These are phyloP conservation scores for Mycena vulgaris DNA, from an alignment of 768 basidiomycete genomes.

Conservation along the genomic window DNA sequence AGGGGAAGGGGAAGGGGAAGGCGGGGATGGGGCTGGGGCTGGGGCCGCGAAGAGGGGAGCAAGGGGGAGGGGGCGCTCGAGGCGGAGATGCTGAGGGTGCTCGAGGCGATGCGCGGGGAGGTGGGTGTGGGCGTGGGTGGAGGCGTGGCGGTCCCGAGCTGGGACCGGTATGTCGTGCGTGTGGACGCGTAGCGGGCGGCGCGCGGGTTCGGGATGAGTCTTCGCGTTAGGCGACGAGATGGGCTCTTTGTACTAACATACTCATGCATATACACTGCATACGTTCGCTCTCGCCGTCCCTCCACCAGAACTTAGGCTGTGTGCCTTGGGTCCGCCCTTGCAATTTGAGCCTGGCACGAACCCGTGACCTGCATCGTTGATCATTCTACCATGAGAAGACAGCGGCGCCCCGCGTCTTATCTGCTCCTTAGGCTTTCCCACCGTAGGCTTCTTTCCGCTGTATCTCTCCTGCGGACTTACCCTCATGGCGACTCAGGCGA, in stretches of 20 bases:
- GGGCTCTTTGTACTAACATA: slow-evolving; percentile 24
- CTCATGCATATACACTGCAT: slow-evolving; percentile 11
- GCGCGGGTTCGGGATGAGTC: not conserved
- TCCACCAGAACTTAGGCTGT: not conserved
- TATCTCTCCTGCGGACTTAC: slow-evolving; percentile 12
- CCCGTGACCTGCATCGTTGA: slow-evolving; percentile 18
- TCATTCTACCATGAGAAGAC: slow-evolving; percentile 3
- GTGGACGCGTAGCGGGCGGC: slow-evolving; percentile 36
- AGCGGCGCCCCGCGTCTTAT: slow-evolving; percentile 20
- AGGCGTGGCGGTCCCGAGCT: slow-evolving; percentile 68
- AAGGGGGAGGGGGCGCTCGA: slow-evolving; percentile 50
- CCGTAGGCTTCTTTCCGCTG: not conserved
- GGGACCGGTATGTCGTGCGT: slow-evolving; percentile 75
- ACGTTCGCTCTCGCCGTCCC: not conserved
- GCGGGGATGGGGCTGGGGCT: slow-evolving; percentile 46
- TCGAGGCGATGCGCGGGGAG: slow-evolving; percentile 37
- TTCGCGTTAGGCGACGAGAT: slow-evolving; percentile 9
- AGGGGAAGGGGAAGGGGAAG: slow-evolving; percentile 45
- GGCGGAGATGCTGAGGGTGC: slow-evolving; percentile 52
- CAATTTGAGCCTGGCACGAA: slow-evolving; percentile 5
- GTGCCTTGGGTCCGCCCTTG: not conserved
- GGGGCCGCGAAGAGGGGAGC: slow-evolving; percentile 40
- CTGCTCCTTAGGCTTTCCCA: slow-evolving; percentile 3
- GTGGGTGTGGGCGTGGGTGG: too few relatives aligned
- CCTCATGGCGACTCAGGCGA: slow-evolving; percentile 75